Percentiles rank a stretch among this genome's conserved stretches.
Conservation (phyloP, 2,329 filamentous ascomycete species). For the Fonsecaea multimorphosa region DNA sequence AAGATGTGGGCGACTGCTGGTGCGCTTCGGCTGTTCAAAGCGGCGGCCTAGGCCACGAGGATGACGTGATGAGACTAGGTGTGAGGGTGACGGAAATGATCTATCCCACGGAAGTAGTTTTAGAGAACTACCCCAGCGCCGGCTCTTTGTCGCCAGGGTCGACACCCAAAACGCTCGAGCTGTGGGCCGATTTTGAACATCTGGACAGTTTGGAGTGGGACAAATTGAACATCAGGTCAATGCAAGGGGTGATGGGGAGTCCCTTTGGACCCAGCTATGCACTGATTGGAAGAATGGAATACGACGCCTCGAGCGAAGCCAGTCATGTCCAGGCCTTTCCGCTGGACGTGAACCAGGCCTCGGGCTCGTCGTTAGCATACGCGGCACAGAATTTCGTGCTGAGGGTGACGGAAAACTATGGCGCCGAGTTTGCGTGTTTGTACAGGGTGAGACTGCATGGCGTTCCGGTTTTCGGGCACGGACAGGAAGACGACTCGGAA, state of each 20-base stretch:
- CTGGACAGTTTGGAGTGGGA: constrained; percentile 35
- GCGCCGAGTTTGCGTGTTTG: constrained; percentile 51
- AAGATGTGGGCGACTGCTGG: constrained; percentile 86
- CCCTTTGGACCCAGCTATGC: constrained; percentile 30
- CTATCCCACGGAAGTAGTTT: constrained; percentile 70
- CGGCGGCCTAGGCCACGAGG: constrained; percentile 34
- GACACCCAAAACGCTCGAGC: constrained; percentile 72
- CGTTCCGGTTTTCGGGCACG: constrained; percentile 21
- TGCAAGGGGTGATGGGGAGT: constrained; percentile 27
- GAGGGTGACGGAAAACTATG: constrained; percentile 53
- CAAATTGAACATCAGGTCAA: constrained; percentile 29
- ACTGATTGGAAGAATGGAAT: constrained; percentile 34
- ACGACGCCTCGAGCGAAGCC: constrained; percentile 33
- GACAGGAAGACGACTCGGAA: not conserved
- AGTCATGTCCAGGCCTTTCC: constrained; percentile 49
- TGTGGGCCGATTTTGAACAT: constrained; percentile 68
- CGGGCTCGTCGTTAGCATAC: constrained; percentile 24
- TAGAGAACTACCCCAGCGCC: constrained; percentile 72
- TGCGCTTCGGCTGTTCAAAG: constrained; percentile 64
- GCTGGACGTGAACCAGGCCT: constrained; percentile 44
- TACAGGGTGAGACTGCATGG: constrained; percentile 56
- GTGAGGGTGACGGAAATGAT: constrained; percentile 55
- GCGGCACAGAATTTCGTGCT: constrained; percentile 49
- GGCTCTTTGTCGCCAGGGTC: constrained; percentile 65
- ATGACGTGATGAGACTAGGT: constrained; percentile 50